Evolutionary conservation across 169 alveolate species (phyloP).

Genomic region (Blepharisma undulans): DNA sequence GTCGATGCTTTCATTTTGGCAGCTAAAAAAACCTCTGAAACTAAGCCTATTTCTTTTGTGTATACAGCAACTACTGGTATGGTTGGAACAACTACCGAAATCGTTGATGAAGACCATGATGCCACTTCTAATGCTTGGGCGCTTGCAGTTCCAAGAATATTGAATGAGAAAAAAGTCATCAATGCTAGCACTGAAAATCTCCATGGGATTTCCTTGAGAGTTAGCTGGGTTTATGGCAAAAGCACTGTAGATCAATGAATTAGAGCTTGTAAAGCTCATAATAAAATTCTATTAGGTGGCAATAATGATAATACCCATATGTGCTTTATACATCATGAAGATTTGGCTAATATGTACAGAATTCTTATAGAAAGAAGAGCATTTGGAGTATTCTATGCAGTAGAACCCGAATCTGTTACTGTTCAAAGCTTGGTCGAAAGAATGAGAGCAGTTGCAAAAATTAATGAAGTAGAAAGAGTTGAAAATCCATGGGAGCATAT

Average conservation of each 20-base stretch:
- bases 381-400: background rate
- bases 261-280: background rate
- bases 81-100: background rate
- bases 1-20: background rate
- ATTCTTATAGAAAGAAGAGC: background rate
- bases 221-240: background rate
- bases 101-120: background rate
- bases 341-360: background rate
- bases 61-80: background rate
- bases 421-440: background rate
- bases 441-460: background rate
- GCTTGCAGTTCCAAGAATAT: background rate
- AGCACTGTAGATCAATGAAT: background rate
- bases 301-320: background rate
- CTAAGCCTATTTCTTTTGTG: background rate
- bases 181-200: background rate
- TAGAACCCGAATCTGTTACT: background rate
- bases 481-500: background rate
- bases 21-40: background rate
- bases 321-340: background rate
- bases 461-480: background rate
- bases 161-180: background rate
- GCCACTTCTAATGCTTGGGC: background rate
- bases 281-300: background rate
- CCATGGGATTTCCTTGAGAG: background rate